A percentile compares a stretch with the other conserved stretches of the same genome.
These are phyloP conservation scores for Hypholoma fasciculare DNA, from an alignment of 768 basidiomycete species.

Conservation along the genomic window DNA sequence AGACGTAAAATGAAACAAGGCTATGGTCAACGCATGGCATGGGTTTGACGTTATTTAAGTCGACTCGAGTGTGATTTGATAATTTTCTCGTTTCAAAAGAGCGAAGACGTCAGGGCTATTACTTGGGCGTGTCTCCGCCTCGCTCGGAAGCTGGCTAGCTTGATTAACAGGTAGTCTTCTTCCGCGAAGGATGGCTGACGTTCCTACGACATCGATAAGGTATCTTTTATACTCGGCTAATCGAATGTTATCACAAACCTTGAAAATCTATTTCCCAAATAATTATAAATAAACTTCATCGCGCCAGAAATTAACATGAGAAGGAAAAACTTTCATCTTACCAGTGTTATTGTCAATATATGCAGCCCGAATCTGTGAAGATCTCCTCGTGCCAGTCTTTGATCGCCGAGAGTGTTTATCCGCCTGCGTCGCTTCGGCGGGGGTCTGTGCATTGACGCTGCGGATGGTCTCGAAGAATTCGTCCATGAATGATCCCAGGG, in stretches of 20 bases:
- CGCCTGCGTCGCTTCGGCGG: neutral
- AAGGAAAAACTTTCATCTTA: too few species aligned
- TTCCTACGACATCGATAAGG: neutral
- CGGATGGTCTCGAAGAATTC: conserved; percentile 36
- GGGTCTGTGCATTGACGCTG: conserved; percentile 17
- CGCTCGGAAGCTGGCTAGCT: too few species aligned
- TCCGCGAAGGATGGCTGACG: too few species aligned
- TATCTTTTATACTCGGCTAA: neutral
- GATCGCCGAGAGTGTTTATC: conserved; percentile 2
- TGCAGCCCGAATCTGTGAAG: neutral
- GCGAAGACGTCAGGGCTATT: conserved; percentile 11
- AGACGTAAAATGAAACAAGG: neutral
- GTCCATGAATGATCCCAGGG: conserved; percentile 33
- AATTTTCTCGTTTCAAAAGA: conserved; percentile 2
- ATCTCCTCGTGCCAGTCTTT: neutral
- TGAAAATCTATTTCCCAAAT: too few species aligned
- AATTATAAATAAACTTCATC: too few species aligned
- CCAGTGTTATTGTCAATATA: too few species aligned
- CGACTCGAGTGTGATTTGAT: conserved; percentile 13
- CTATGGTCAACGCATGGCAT: neutral
- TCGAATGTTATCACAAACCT: too few species aligned
- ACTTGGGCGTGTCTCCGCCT: neutral
- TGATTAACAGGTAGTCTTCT: too few species aligned
- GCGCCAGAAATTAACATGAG: too few species aligned
- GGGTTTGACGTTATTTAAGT: neutral